Base-by-base conservation (phyloP, 805 yeast species). In the Ogataea zsoltii region DNA sequence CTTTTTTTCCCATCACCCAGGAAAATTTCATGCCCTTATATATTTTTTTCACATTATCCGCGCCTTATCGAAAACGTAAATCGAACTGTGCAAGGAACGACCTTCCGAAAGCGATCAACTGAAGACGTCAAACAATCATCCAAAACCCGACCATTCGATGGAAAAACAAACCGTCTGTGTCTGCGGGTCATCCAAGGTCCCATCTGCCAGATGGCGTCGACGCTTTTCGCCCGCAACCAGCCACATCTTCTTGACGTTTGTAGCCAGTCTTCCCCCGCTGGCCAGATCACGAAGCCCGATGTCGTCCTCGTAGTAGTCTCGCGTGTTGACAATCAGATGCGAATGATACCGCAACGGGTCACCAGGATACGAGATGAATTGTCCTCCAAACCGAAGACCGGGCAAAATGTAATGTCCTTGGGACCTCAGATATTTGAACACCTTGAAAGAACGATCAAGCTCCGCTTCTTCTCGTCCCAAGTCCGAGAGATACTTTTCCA, bases 71-170 rank as follows among this genome's bases (percentile, higher is more conserved):
- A 21, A 21, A 21, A 21, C 25, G 25, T 21, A 21, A 21, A 5
- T 6, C 25, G 25, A n/a, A 9, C 25, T 21, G 9, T 21, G 25
- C 25, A 21, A 21, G 9, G 7, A 6, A 6, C 5, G 25, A 21
- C n/a, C n/a, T n/a, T n/a, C n/a, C n/a, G n/a, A n/a, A n/a, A n/a
- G n/a, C n/a, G n/a, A n/a, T n/a, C n/a, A n/a, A n/a, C n/a, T n/a
- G n/a, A n/a, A n/a, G n/a, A n/a, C n/a, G n/a, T n/a, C n/a, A n/a
- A n/a, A n/a, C 28, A 29, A 29, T 51, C 63, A 89, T 46, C 97
- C 97, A 68, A 92, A 92, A 0, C 97, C 97, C 0, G 98, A 90
- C 99, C 99, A 92, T 66, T 92, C 97, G 2, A 92, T 70, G 5
- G 96, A 85, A 59, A 80, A 92, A 14, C 77, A 76, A 38, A 66